Base-by-base conservation (phyloP, 140 eudicot genomes). In the Bidens hawaiensis region DNA sequence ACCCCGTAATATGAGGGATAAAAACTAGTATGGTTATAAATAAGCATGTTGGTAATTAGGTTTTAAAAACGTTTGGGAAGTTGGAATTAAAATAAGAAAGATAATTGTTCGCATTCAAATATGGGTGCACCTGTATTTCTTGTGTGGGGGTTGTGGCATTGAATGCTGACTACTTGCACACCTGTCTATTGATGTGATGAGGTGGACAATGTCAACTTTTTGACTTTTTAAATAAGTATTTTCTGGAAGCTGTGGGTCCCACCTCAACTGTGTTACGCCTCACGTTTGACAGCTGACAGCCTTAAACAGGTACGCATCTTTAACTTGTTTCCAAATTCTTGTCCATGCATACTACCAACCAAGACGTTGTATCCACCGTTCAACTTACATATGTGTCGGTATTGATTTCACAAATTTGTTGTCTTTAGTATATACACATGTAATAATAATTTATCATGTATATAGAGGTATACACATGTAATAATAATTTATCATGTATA, bases 91-190 rank as follows among this genome's bases (percentile, higher is more conserved):
- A 30, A 30, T 30, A 30, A 30, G 0, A 30, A 30, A 38, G 23
- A 28, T 54, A 24, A 51, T 16, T 15, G 12, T 58, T 58, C 9
- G 46, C 15, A 34, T 31, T 33, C 28, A 34, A 58, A 58, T 34
- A 18, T 59, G 64, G 64, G 33, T 59, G 64, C 6, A 34, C 30
- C 64, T 59, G 64, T 36, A 55, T 23, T 59, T 59, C 64, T 4
- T 5, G 27, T 59, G 28, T 59, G 45, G 51, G 8, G 72, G 58
- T 46, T 64, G 58, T 64, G 34, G 59, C 43, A 38, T 67, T 67
- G 8, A 53, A 67, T 67, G 54, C 62, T 65, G 62, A 31, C 25
- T 50, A 61, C 12, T 36, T 38, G 43, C 51, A 4, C 18, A 65
- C 47, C 70, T 51, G 62, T 52, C 19, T 14, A 13, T 41, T 52